A percentile compares a stretch with the other conserved stretches of the same genome.
Conservation (phyloP, 805 yeast species). For the Lipomyces starkeyi region DNA sequence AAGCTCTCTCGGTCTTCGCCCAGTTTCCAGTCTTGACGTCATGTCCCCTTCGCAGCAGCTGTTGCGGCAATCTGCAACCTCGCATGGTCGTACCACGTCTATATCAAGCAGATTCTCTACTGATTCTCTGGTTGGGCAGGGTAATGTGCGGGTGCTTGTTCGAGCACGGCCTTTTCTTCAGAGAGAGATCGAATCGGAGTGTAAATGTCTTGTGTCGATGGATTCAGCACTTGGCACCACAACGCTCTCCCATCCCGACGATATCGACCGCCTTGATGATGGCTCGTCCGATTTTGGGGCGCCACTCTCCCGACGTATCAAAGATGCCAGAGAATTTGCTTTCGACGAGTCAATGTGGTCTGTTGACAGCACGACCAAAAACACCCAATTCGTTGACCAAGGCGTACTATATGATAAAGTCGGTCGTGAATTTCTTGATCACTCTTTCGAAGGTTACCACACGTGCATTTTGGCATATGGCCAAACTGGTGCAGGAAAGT, state of each 20-base stretch:
- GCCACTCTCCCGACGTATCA: slow-evolving; percentile 30
- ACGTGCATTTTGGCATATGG: slow-evolving; percentile 63
- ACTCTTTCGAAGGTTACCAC: slow-evolving; percentile 61
- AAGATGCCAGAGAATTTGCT: slow-evolving; percentile 47
- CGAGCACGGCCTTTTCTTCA: slow-evolving; percentile 37
- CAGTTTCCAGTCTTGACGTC: slow-evolving; percentile 11
- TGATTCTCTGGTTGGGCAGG: slow-evolving; percentile 23
- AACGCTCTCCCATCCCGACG: slow-evolving; percentile 25
- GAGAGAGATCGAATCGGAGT: slow-evolving; percentile 28
- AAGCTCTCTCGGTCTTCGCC: background rate
- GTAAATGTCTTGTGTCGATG: slow-evolving; percentile 29
- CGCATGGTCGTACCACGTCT: slow-evolving; percentile 14
- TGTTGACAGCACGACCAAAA: slow-evolving; percentile 42
- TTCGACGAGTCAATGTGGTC: slow-evolving; percentile 61
- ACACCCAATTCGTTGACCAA: slow-evolving; percentile 52
- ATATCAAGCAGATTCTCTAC: slow-evolving; percentile 13
- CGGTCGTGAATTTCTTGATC: slow-evolving; percentile 59
- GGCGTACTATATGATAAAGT: slow-evolving; percentile 52
- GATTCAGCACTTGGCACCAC: slow-evolving; percentile 21
- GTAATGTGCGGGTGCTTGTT: slow-evolving; percentile 37
- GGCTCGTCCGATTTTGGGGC: background rate
- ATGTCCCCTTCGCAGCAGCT: slow-evolving; percentile 3
- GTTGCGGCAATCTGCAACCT: background rate
- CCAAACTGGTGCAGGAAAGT: slow-evolving; percentile 49
- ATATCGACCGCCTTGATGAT: background rate